Percentiles rank a stretch among this genome's conserved stretches.
These are phyloP conservation scores for Protomyces inundatus DNA, from an alignment of 1,139 yeast species.

Conservation along the genomic window DNA sequence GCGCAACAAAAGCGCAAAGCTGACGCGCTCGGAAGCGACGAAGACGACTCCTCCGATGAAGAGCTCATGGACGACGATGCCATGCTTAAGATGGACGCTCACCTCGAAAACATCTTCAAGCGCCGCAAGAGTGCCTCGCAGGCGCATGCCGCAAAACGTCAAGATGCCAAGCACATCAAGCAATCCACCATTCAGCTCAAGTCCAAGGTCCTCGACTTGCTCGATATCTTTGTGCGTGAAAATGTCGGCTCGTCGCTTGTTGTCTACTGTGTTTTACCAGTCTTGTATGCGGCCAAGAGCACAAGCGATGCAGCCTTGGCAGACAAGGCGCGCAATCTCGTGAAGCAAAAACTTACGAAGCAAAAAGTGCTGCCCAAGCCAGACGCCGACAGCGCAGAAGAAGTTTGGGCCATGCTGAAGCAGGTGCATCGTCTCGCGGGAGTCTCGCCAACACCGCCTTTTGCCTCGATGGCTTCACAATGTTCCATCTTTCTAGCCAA, in stretches of 20 bases:
- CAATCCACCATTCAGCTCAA: slow-evolving; percentile 73
- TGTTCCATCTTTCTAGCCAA: slow-evolving; percentile 61
- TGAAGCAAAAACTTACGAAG: slow-evolving; percentile 53
- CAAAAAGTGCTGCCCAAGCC: not conserved
- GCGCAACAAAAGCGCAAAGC: not conserved
- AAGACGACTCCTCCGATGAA: slow-evolving; percentile 41
- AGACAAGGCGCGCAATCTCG: slow-evolving; percentile 64
- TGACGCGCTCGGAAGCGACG: slow-evolving; percentile 30
- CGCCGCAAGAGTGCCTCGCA: slow-evolving; percentile 37
- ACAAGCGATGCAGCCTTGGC: slow-evolving; percentile 69
- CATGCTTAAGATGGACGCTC: slow-evolving; percentile 92
- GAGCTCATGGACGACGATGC: slow-evolving; percentile 90
- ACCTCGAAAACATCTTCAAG: slow-evolving; percentile 74
- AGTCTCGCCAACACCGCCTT: slow-evolving; percentile 48
- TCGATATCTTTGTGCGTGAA: slow-evolving; percentile 55
- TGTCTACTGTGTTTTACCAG: slow-evolving; percentile 52
- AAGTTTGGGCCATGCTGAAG: slow-evolving; percentile 32
- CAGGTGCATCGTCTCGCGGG: slow-evolving; percentile 44
- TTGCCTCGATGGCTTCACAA: slow-evolving; percentile 56
- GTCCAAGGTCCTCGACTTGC: slow-evolving; percentile 66
- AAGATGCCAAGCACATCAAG: slow-evolving; percentile 43
- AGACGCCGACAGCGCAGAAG: slow-evolving; percentile 10
- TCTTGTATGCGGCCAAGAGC: slow-evolving; percentile 55
- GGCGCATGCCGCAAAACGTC: slow-evolving; percentile 33
- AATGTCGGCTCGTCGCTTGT: slow-evolving; percentile 46